Evolutionary conservation across 495 filamentous ascomycete species (phyloP).

Genomic region (Penicillium mononematosum): DNA sequence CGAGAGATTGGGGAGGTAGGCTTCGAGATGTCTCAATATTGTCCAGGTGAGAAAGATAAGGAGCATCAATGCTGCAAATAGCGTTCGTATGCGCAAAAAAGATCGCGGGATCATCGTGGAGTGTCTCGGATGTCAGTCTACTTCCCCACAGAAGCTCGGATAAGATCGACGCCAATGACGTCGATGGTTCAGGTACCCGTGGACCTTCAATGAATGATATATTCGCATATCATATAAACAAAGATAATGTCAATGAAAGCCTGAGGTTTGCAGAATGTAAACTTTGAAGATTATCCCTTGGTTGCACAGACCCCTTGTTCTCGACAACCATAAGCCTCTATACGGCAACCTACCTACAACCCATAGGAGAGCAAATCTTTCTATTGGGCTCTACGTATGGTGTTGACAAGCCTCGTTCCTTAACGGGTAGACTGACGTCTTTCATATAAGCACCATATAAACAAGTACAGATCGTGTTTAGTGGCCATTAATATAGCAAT

Average conservation of each 20-base stretch:
- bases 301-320: neutral
- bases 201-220: neutral
- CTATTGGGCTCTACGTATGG: too few relatives aligned
- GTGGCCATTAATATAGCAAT: too few relatives aligned
- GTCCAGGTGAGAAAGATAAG: constrained; percentile 25
- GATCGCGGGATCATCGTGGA: neutral
- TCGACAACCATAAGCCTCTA: neutral
- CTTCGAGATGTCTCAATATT: constrained; percentile 1
- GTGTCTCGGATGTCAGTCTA: neutral
- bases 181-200: neutral
- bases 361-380: too few relatives aligned
- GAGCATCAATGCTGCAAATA: constrained; percentile 24
- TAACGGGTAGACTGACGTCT: too few relatives aligned
- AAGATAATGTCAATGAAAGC: neutral
- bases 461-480: too few relatives aligned
- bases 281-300: neutral
- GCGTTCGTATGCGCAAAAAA: constrained; percentile 19
- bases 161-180: neutral
- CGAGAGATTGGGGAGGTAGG: constrained; percentile 1
- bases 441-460: too few relatives aligned
- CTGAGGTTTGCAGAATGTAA: neutral
- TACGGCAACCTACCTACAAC: too few relatives aligned
- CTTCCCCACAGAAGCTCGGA: neutral
- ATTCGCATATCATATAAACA: neutral
- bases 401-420: too few relatives aligned